Percentiles rank a stretch among this genome's conserved stretches.
These are phyloP conservation scores for Thoreauomyces humboldtii DNA, from an alignment of 192 early-diverging fungal genomes.

Conservation along the genomic window DNA sequence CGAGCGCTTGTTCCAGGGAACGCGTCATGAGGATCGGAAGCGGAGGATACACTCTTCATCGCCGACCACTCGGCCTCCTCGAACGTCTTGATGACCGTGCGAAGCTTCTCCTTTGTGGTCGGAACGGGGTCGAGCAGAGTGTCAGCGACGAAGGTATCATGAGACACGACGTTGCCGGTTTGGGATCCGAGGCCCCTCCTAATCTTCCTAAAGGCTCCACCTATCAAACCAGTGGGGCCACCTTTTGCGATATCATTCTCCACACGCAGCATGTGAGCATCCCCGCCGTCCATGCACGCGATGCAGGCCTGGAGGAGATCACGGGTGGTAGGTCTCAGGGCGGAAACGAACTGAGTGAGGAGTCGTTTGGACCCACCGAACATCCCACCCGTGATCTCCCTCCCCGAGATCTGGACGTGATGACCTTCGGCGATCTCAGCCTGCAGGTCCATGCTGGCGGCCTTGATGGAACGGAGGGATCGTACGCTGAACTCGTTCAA, in stretches of 20 bases:
- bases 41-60: slow-evolving; percentile 5
- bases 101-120: not conserved
- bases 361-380: slow-evolving; percentile 26
- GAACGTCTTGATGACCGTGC: not conserved
- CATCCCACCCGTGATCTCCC: slow-evolving; percentile 27
- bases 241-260: not conserved
- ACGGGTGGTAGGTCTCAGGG: slow-evolving; percentile 45
- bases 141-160: too few relatives aligned
- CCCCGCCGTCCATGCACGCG: slow-evolving; percentile 1
- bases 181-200: not conserved
- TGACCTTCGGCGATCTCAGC: slow-evolving; percentile 21
- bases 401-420: slow-evolving; percentile 21
- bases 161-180: too few relatives aligned
- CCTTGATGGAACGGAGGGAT: slow-evolving; percentile 7
- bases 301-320: slow-evolving; percentile 1
- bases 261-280: slow-evolving; percentile 11
- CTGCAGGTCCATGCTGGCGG: slow-evolving; percentile 15
- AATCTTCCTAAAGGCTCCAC: not conserved
- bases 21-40: not conserved
- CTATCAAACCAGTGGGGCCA: not conserved
- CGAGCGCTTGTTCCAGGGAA: not conserved
- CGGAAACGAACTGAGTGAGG: slow-evolving; percentile 33
- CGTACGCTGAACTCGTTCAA: slow-evolving; percentile 4
- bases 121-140: too few relatives aligned
- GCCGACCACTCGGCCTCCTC: slow-evolving; percentile 18